Evolutionary conservation across 1,284 basidiomycete genomes (phyloP), one percentile per base, ranked within the genome.

Genomic region (Puccinia polysora): DNA sequence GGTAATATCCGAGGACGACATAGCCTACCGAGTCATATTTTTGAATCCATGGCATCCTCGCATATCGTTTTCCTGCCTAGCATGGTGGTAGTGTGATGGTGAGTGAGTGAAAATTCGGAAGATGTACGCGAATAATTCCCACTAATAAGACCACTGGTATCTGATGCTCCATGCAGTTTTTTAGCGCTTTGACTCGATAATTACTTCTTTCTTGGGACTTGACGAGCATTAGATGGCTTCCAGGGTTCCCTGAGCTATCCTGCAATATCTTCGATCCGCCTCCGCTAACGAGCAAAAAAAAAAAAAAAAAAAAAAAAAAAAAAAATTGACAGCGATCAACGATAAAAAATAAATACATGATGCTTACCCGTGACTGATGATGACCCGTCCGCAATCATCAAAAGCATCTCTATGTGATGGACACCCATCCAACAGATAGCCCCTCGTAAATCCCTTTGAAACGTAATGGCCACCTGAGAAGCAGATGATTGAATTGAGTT

Each of bases 311-410:
- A 56, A 30, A 68, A 56, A 55, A n/a, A 55, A 55, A 55, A 40
- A 20, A 32, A 53, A 15, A 10, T 34, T 6, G 8, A n/a, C 28
- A 32, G 7, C 4, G 50, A 45, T 43, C 30, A n/a, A n/a, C 2
- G 40, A 38, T 47, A 5, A 34, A 3, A 56, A 14, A 63, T 18
- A 20, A 52, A 52, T 12, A 52, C 20, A 8, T 34, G 14, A 36
- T 2, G 10, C 56, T 69, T 20, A 69, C 67, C 47, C 58, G n/a
- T 70, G 67, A 28, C 67, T 70, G 43, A 70, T 70, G 4, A 70
- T 62, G 20, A 70, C 56, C 20, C 34, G 20, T 32, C 67, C 67
- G 14, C 32, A 50, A 62, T 70, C 67, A 52, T 49, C 67, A 25
- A 70, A 70, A n/a, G 62, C 23, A 43, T 70, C 67, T n/a, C 67